Base-by-base conservation (phyloP, 192 early-diverging fungal genomes). In the Coemansia sp. region DNA sequence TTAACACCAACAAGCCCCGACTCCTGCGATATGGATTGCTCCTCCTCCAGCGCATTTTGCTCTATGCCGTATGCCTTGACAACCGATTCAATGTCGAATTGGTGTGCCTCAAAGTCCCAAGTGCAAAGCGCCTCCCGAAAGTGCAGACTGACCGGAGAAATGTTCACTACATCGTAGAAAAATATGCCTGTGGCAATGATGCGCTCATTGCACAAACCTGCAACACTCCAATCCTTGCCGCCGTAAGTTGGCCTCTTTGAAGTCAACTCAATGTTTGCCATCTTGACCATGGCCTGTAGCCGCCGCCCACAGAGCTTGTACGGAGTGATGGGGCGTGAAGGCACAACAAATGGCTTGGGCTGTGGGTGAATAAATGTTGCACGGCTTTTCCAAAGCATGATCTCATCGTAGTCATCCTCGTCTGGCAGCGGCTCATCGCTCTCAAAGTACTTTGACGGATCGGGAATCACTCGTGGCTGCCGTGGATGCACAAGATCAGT, bases 111-210 rank as follows among this genome's bases (percentile, higher is more conserved):
- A 1, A 67, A 71, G 88, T 90, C 1, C 53, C 45, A 9, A 89
- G 83, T 0, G 71, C 20, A 16, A 46, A 46, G 6, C 3, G 43
- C 43, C 20, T 46, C 43, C 7, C 43, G 43, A 9, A 46, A 46
- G 5, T 8, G 20, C 18, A 46, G 18, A 21, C 43, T 61, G 3
- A 80, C 74, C 9, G 77, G 65, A 14, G 82, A 83, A 34, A 89
- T 77, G 74, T 91, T 88, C 1, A 80, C 79, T 0, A 81, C 59
- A 39, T 77, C 69, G 62, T 88, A 88, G 60, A 88, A 89, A 35
- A 79, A 84, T 18, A 91, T 83, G 3, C 85, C 88, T 0, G 85
- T 83, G 0, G 90, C 87, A 9, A 86, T 74, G 37, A 91, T 87
- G 40, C 68, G 60, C 62, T 91, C 90, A 60, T 85, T 77, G 8